These are phyloP conservation scores for Leucaena leucocephala DNA, from an alignment of 306 rosid genomes.

Conservation along the genomic window DNA sequence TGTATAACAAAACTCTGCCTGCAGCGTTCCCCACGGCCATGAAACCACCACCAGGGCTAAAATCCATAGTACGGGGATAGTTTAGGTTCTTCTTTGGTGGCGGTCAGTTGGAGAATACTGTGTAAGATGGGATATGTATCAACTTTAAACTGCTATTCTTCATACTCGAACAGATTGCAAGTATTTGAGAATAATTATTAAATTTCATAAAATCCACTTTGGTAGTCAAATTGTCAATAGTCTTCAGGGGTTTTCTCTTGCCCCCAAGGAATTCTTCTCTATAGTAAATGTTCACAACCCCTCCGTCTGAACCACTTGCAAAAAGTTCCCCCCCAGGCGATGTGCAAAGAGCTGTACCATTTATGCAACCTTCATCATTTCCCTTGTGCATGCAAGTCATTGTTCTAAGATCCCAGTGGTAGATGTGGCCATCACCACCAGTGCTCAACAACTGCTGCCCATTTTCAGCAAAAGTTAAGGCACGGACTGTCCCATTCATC, in stretches of 20 bases:
- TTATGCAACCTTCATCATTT: constrained; percentile 15
- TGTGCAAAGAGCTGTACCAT: constrained; percentile 20
- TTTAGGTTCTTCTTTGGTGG: neutral
- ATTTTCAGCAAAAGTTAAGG: constrained; percentile 76
- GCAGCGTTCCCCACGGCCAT: constrained; percentile 22
- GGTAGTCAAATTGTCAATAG: constrained; percentile 57
- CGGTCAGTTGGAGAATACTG: constrained; percentile 16
- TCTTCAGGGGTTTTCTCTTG: constrained; percentile 60
- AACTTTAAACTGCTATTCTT: constrained; percentile 3
- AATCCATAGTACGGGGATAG: constrained; percentile 2
- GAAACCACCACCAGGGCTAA: constrained; percentile 23
- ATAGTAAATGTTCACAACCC: constrained; percentile 60
- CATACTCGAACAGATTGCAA: constrained; percentile 44
- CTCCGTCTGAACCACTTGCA: constrained; percentile 68
- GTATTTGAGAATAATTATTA: constrained; percentile 57
- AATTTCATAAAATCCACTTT: constrained; percentile 61
- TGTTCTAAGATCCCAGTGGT: constrained; percentile 94
- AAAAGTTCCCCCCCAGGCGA: constrained; percentile 55
- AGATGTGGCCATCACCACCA: constrained; percentile 91
- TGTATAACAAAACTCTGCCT: constrained; percentile 18
- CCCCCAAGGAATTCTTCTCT: constrained; percentile 66
- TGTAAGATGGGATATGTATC: constrained; percentile 19
- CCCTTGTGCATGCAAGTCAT: constrained; percentile 47
- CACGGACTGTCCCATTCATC: constrained; percentile 87
- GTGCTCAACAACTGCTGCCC: constrained; percentile 74